A percentile compares a stretch with the other conserved stretches of the same genome.
phyloP scores from a whole-genome alignment of 257 asterid species.

The Galeopsis tetrahit region DNA sequence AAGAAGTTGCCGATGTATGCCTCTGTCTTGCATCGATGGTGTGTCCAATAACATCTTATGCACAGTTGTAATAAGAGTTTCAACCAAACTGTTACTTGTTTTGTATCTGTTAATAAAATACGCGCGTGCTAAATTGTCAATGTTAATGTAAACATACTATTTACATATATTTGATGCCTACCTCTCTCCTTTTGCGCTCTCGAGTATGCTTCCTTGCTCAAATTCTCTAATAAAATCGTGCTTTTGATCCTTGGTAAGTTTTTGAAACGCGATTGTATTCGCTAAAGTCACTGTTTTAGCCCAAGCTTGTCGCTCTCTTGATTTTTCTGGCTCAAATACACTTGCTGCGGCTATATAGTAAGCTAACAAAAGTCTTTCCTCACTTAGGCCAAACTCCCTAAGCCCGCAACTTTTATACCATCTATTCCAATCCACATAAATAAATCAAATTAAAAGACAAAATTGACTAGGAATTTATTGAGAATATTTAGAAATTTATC shows the following conservation, averaged over 20 bases:
- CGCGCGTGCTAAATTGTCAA: neutral
- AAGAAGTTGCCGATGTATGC: conserved; percentile 45
- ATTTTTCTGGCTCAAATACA: conserved; percentile 62
- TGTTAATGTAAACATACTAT: too few relatives aligned
- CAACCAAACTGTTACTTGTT: conserved; percentile 32
- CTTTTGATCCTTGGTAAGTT: conserved; percentile 35
- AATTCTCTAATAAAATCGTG: conserved; percentile 46
- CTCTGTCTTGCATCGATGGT: conserved; percentile 48
- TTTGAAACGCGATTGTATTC: conserved; percentile 38
- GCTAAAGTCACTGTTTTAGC: conserved; percentile 59
- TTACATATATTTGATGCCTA: neutral
- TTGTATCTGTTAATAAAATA: conserved; percentile 35
- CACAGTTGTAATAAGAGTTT: conserved; percentile 43
- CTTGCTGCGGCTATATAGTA: conserved; percentile 61
- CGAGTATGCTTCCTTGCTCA: conserved; percentile 28
- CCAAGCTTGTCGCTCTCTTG: conserved; percentile 63
- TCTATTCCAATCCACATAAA: conserved; percentile 33
- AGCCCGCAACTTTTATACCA: conserved; percentile 55
- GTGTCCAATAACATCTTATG: conserved; percentile 56
- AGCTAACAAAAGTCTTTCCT: conserved; percentile 44
- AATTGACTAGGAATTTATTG: neutral
- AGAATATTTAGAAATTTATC: too few relatives aligned
- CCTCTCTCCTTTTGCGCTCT: conserved; percentile 40
- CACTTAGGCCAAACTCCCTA: conserved; percentile 46
- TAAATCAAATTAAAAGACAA: too few relatives aligned